These are phyloP conservation scores for Jatropha podagrica DNA, from an alignment of 441 rosid genomes.

Conservation along the genomic window DNA sequence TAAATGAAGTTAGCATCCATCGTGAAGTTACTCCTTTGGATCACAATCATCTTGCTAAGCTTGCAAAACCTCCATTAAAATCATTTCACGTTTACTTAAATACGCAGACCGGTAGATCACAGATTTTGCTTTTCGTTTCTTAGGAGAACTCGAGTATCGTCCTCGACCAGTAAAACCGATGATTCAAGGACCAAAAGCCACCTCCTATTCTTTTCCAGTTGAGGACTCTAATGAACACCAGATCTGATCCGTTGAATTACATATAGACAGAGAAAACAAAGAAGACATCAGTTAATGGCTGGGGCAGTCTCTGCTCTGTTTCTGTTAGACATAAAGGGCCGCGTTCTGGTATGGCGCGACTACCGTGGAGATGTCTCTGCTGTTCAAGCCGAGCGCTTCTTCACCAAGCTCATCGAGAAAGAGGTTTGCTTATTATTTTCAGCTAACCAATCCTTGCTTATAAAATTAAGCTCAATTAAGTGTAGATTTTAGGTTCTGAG, in stretches of 20 bases:
- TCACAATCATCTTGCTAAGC: background rate
- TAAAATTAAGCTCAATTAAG: background rate
- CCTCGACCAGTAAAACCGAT: background rate
- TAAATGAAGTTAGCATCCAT: no score
- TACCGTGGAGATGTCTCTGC: conserved; percentile 96
- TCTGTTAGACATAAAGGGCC: conserved; percentile 94
- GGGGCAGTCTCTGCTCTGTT: conserved; percentile 98
- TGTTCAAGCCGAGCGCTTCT: conserved; percentile 90
- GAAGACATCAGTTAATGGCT: conserved; percentile 44
- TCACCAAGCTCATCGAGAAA: conserved; percentile 95
- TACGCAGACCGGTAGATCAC: background rate
- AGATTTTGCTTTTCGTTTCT: background rate
- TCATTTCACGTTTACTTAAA: background rate
- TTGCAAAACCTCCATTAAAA: conserved; percentile 8
- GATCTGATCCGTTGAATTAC: conserved; percentile 31
- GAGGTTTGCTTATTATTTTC: conserved; percentile 40
- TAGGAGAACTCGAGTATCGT: background rate
- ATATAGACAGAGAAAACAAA: background rate
- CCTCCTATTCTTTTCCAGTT: background rate
- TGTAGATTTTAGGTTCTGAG: background rate
- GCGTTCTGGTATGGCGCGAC: conserved; percentile 97
- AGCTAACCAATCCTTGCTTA: background rate
- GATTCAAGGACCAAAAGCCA: background rate
- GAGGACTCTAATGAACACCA: background rate
- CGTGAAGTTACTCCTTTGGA: background rate